These are phyloP conservation scores for Populus trichocarpa DNA, from an alignment of 441 rosid species.

Conservation along the genomic window DNA sequence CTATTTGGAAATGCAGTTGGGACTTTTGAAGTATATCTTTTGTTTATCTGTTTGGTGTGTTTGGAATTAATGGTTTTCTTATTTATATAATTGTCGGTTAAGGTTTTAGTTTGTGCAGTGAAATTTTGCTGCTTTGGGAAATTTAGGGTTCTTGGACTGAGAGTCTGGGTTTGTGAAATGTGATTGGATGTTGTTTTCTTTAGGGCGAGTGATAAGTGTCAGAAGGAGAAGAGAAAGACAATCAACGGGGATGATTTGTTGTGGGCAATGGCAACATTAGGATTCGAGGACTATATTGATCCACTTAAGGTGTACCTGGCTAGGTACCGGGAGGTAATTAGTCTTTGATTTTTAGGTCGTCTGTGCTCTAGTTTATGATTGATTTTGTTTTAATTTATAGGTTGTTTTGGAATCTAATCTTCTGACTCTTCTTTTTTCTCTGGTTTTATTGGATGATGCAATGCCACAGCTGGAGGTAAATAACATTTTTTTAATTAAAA, in stretches of 20 bases:
- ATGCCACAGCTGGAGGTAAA: slow-evolving; percentile 60
- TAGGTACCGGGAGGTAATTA: slow-evolving; percentile 65
- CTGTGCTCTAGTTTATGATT: not conserved
- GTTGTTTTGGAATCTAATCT: slow-evolving; percentile 11
- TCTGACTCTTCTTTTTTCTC: slow-evolving; percentile 9
- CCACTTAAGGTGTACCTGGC: slow-evolving; percentile 68
- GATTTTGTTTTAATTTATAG: not conserved
- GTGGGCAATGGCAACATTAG: slow-evolving; percentile 89
- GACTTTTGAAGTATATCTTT: not conserved
- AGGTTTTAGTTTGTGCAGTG: not conserved
- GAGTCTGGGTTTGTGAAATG: slow-evolving; percentile 5
- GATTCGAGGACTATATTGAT: slow-evolving; percentile 78
- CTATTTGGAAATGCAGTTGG: not conserved
- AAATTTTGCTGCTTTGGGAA: slow-evolving; percentile 5
- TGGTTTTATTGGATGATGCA: slow-evolving; percentile 18
- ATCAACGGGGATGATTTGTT: slow-evolving; percentile 82
- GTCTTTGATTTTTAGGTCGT: slow-evolving; percentile 4
- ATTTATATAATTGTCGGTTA: not conserved
- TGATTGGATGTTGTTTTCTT: not conserved
- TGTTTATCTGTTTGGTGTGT: not conserved
- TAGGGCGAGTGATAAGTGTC: slow-evolving; percentile 86
- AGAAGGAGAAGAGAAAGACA: slow-evolving; percentile 79
- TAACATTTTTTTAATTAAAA: not conserved
- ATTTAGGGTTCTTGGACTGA: not conserved
- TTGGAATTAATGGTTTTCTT: not conserved